A percentile compares a stretch with the other conserved stretches of the same genome.
phyloP scores from a whole-genome alignment of 2,329 filamentous ascomycete genomes.

The Sphaerulina populicola region DNA sequence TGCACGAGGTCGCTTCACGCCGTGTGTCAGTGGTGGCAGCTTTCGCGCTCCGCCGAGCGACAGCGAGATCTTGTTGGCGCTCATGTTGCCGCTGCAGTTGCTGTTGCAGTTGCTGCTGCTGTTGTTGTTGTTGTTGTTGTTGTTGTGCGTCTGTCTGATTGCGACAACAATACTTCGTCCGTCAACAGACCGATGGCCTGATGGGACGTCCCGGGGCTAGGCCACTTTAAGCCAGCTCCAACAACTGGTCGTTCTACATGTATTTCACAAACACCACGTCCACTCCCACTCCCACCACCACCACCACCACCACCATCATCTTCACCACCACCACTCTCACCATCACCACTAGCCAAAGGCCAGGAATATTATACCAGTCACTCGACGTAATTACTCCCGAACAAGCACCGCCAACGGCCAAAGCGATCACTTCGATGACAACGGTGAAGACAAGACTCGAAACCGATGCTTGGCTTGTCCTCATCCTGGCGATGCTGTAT shows the following conservation, averaged over 20 bases:
- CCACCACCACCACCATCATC: too few species aligned
- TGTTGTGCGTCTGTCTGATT: neutral
- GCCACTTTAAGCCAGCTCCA: neutral
- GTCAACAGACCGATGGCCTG: neutral
- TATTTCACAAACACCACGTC: neutral
- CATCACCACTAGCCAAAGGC: too few species aligned
- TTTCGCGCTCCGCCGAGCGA: slow-evolving; percentile 27
- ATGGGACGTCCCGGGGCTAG: neutral
- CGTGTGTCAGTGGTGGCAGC: slow-evolving; percentile 28
- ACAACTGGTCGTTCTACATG: neutral
- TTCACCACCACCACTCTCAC: too few species aligned
- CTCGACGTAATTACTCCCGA: too few species aligned
- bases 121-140: neutral
- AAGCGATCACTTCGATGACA: too few species aligned
- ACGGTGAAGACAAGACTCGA: too few species aligned
- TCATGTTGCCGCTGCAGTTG: slow-evolving; percentile 9
- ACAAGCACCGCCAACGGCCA: too few species aligned
- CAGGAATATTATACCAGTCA: neutral
- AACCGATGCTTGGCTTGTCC: too few species aligned
- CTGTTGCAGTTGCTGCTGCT: too few species aligned
- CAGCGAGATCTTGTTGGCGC: slow-evolving; percentile 27
- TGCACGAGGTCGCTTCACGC: slow-evolving; percentile 37
- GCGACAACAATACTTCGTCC: neutral
- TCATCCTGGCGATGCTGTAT: too few species aligned
- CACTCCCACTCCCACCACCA: too few species aligned